Evolutionary conservation across 208 protist genomes (phyloP).

Genomic region (Trypanosoma conorhini): DNA sequence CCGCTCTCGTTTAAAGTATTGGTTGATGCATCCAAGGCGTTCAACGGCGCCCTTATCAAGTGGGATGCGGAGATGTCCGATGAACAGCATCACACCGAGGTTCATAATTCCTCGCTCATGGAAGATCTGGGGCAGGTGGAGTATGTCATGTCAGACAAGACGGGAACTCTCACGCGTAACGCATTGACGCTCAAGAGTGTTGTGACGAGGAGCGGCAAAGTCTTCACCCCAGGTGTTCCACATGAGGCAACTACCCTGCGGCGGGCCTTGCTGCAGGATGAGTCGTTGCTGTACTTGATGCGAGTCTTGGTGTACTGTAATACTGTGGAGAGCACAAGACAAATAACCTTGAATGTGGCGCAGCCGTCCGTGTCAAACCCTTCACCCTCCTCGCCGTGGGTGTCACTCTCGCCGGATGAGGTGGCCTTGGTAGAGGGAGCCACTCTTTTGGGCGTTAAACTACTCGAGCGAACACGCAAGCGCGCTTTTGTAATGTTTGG

Average conservation of each 20-base stretch:
- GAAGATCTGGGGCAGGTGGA: slow-evolving; percentile 94
- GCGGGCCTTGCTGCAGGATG: background rate
- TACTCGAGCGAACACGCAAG: slow-evolving; percentile 48
- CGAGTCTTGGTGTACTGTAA: slow-evolving; percentile 70
- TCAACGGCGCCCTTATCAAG: slow-evolving; percentile 81
- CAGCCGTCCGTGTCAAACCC: background rate
- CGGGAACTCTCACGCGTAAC: slow-evolving; percentile 94
- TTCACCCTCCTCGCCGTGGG: slow-evolving; percentile 37
- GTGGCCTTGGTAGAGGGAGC: slow-evolving; percentile 88
- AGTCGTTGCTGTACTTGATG: slow-evolving; percentile 39
- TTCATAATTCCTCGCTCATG: slow-evolving; percentile 85
- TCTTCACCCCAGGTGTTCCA: slow-evolving; percentile 17
- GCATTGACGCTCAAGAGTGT: slow-evolving; percentile 70
- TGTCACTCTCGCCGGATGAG: slow-evolving; percentile 93
- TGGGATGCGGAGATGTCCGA: slow-evolving; percentile 88
- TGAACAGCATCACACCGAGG: slow-evolving; percentile 38
- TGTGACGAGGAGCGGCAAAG: slow-evolving; percentile 33
- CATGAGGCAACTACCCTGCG: slow-evolving; percentile 8
- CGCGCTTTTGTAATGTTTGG: slow-evolving; percentile 29
- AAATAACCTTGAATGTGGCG: background rate
- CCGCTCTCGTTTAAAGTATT: slow-evolving; percentile 96
- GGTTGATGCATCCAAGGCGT: slow-evolving; percentile 91
- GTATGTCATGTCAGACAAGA: slow-evolving; percentile 94
- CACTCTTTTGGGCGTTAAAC: slow-evolving; percentile 53
- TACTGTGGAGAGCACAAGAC: slow-evolving; percentile 43